Base-by-base conservation (phyloP, 2,329 filamentous ascomycete species). In the Microdochium bolleyi region DNA sequence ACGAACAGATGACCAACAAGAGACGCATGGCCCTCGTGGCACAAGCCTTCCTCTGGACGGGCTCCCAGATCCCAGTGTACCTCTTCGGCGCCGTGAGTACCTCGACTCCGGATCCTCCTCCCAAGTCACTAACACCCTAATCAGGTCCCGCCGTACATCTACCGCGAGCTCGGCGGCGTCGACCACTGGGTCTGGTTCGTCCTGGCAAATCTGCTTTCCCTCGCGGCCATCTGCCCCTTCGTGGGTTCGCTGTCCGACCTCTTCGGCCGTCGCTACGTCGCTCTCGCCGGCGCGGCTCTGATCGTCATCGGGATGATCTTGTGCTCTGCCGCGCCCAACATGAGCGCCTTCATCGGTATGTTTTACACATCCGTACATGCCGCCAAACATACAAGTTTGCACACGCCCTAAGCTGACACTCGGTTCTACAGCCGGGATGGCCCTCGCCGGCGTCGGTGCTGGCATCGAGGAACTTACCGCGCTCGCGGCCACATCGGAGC, bases 381-480 rank as follows among this genome's bases (percentile, higher is more conserved):
- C n/a, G n/a, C n/a, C n/a, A n/a, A n/a, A n/a, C n/a, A n/a, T n/a
- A n/a, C n/a, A 44, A n/a, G 16, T 22, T n/a, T n/a, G 9, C 38
- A 9, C 8, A 10, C 38, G 16, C 22, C 51, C 14, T 59, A 16
- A 55, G 2, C 21, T 49, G 3, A 34, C n/a, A n/a, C n/a, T n/a
- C n/a, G 11, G 49, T 9, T 41, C 22, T 25, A 16, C 50, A 80
- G 77, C 64, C 49, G 71, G 73, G n/a, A 74, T 74, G 71, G 62
- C 64, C 2, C 73, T 88, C 57, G 76, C 83, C 10, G 85, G 85
- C 1, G 70, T 81, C 7, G 85, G 84, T 32, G 83, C 84, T 11
- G 85, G 85, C 16, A 77, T 88, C 55, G 83, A 83, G 57, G 84
- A 88, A 64, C 70, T 88, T 32, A 88, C 83, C 4, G 83, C 85